Evolutionary conservation across 140 eudicot species (phyloP), one percentile per base, ranked within the genome.

Genomic region (Flaveria floridana): DNA sequence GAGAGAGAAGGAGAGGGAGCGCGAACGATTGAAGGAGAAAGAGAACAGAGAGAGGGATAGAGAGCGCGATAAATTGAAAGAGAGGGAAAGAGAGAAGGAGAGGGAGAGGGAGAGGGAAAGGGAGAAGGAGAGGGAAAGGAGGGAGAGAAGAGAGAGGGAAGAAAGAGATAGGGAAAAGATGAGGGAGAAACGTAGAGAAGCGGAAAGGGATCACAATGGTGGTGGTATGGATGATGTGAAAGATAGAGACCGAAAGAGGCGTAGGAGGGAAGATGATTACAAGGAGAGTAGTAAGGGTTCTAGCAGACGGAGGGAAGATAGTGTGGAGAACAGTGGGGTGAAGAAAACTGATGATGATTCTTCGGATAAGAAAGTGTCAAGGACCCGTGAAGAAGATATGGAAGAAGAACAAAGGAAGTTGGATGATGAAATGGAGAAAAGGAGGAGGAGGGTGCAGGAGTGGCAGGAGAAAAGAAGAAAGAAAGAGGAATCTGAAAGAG

Each of bases 401-500:
- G 97, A 89, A 76, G 96, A 92, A 77, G 98, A 92, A 78, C 98
- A 92, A 30, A 69, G 85, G 76, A 87, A 82, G 71, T 68, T 92
- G 84, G 98, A 89, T 68, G 98, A 92, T 55, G 98, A 92, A 74
- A 89, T 89, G 98, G 98, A 92, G 68, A 92, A 92, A 78, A 78
- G 97, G 56, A 87, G 97, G 86, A 87, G 97, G 82, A 85, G 98
- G 76, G 98, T 92, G 68, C 98, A 92, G 82, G 98, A 92, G 76
- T 92, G 98, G 98, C 96, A 92, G 76, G 98, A 92, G 68, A 78
- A 87, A 69, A 81, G 84, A 84, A 87, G 97, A 82, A 91, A 88
- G 80, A 91, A 83, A 57, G 98, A 92, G 87, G 95, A 92, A 80
- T 74, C 90, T 1, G 98, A 86, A 71, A 83, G 83, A 56, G 96